phyloP scores from a whole-genome alignment of 1,284 basidiomycete species.

The Ustilago loliicola region DNA sequence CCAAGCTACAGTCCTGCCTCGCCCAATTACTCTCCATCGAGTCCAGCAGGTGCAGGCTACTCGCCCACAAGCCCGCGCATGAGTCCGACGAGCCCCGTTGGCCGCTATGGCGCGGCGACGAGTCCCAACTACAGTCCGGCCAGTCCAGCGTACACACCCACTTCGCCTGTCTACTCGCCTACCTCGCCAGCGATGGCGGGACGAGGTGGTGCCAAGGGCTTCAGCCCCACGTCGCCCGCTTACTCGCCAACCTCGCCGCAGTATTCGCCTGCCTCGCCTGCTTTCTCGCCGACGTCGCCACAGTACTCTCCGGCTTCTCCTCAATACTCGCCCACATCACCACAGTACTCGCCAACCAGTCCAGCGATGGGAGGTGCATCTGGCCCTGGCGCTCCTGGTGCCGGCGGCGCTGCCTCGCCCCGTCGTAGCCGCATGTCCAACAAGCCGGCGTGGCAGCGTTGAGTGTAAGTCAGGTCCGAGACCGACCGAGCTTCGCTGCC shows the following conservation, averaged over 20 bases:
- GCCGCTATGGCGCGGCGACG: constrained; percentile 74
- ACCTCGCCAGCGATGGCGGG: constrained; percentile 48
- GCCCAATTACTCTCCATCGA: constrained; percentile 64
- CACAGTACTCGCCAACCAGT: constrained; percentile 63
- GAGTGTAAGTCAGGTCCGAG: constrained; percentile 4
- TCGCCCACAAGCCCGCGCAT: constrained; percentile 66
- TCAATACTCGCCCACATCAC: constrained; percentile 66
- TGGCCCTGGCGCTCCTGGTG: constrained; percentile 24
- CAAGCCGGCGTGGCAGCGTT: constrained; percentile 65
- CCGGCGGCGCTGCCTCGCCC: constrained; percentile 58
- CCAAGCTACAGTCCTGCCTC: constrained; percentile 66
- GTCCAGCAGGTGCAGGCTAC: constrained; percentile 62
- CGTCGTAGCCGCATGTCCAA: constrained; percentile 64
- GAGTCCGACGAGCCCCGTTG: constrained; percentile 62
- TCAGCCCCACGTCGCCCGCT: constrained; percentile 55
- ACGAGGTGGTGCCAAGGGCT: constrained; percentile 49
- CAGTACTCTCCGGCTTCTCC: constrained; percentile 70
- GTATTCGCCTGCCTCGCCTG: constrained; percentile 69
- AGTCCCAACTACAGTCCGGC: constrained; percentile 62
- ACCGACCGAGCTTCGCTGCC: background rate
- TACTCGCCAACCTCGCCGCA: constrained; percentile 67
- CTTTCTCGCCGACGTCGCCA: constrained; percentile 85
- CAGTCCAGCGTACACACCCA: constrained; percentile 73
- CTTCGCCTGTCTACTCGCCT: constrained; percentile 66
- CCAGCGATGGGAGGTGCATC: constrained; percentile 52